phyloP scores from a whole-genome alignment of 2,329 filamentous ascomycete genomes.

The Whalleya microplaca region DNA sequence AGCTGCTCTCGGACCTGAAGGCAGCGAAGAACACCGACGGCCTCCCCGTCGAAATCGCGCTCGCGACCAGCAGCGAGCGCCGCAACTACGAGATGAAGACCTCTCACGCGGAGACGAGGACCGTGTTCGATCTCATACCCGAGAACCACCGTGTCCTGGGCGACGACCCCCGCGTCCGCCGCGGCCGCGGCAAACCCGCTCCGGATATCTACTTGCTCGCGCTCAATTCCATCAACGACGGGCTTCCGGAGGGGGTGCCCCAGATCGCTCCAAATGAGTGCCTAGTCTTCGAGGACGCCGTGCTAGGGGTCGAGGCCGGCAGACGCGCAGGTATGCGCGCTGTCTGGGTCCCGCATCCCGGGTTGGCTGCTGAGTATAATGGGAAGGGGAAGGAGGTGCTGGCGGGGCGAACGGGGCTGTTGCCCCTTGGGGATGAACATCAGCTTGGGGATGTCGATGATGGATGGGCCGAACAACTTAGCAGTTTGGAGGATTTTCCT shows the following conservation, averaged over 20 bases:
- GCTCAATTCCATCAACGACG: constrained; percentile 64
- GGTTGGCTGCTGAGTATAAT: constrained; percentile 47
- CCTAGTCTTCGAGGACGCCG: constrained; percentile 75
- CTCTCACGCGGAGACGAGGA: constrained; percentile 26
- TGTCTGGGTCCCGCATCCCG: constrained; percentile 71
- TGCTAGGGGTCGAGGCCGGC: constrained; percentile 72
- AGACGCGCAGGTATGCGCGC: constrained; percentile 74
- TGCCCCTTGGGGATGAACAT: constrained; percentile 35
- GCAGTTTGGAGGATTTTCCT: constrained; percentile 42
- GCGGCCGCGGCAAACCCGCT: constrained; percentile 69
- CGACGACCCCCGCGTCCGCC: constrained; percentile 65
- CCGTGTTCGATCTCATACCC: constrained; percentile 49
- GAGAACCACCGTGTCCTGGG: constrained; percentile 61
- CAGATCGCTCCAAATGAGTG: constrained; percentile 66
- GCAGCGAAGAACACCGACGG: constrained; percentile 29
- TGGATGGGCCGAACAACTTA: constrained; percentile 42
- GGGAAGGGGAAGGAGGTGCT: constrained; percentile 35
- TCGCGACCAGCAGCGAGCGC: constrained; percentile 66
- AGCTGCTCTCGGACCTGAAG: constrained; percentile 54
- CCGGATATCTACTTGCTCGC: constrained; percentile 76
- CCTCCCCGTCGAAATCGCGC: constrained; percentile 54
- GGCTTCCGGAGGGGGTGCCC: constrained; percentile 50
- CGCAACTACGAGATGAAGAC: constrained; percentile 68
- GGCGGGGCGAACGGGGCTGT: constrained; percentile 35
- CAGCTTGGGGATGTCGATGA: constrained; percentile 42